Evolutionary conservation across 225 moss, liverwort and hornwort genomes (phyloP).

Genomic region (Lunularia cruciata): DNA sequence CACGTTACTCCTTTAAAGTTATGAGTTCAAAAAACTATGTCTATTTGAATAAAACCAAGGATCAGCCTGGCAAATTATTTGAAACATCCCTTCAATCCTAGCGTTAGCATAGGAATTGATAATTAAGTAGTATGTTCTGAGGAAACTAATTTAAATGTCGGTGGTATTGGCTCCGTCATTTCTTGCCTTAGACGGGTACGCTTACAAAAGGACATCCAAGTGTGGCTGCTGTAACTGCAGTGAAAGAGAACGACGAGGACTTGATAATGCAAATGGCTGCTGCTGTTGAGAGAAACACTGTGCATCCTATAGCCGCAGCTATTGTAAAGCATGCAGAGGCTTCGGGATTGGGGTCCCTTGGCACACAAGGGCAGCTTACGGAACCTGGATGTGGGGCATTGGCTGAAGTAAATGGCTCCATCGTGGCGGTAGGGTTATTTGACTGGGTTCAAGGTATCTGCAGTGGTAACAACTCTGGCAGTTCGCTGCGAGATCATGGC

Average conservation of each 20-base stretch:
- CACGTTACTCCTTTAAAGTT: too few relatives aligned
- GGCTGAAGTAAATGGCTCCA: slow-evolving; percentile 69
- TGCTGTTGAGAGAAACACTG: slow-evolving; percentile 74
- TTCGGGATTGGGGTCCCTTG: slow-evolving; percentile 34
- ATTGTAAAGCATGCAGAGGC: slow-evolving; percentile 58
- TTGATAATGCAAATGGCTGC: slow-evolving; percentile 64
- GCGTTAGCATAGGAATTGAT: too few relatives aligned
- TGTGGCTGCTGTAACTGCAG: slow-evolving; percentile 58
- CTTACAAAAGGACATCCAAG: slow-evolving; percentile 84
- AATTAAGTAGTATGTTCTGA: too few relatives aligned
- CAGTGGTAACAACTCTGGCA: slow-evolving; percentile 32
- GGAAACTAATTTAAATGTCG: too few relatives aligned
- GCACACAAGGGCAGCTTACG: slow-evolving; percentile 75
- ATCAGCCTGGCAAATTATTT: too few relatives aligned
- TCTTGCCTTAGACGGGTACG: slow-evolving; percentile 59
- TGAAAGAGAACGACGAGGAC: slow-evolving; percentile 34
- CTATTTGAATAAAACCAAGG: too few relatives aligned
- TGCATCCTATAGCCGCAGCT: slow-evolving; percentile 82
- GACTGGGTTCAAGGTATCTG: slow-evolving; percentile 89
- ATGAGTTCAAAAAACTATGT: too few relatives aligned
- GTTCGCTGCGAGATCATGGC: slow-evolving; percentile 19
- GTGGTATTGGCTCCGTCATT: not conserved
- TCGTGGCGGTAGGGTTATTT: slow-evolving; percentile 75
- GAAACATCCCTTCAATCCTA: too few relatives aligned
- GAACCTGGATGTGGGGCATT: slow-evolving; percentile 93